phyloP scores from a whole-genome alignment of 2,329 filamentous ascomycete genomes.

The Paraconiothyrium brasiliense region DNA sequence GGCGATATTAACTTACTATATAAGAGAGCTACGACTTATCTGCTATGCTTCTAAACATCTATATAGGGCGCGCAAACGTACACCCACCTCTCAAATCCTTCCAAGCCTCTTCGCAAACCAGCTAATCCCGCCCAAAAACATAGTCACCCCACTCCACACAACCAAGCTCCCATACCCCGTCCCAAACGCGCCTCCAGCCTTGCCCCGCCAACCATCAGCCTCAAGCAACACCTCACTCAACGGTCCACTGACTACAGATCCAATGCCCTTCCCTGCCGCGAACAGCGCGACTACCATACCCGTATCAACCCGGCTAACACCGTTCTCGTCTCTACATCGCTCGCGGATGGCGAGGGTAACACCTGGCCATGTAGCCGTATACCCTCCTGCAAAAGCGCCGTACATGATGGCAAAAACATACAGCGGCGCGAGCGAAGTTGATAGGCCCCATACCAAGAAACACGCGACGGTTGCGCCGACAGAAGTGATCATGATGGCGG shows the following conservation, averaged over 20 bases:
- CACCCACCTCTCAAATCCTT: not conserved
- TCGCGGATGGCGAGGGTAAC: conserved; percentile 1
- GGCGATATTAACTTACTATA: too few species aligned
- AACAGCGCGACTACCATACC: conserved; percentile 8
- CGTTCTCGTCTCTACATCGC: conserved; percentile 2
- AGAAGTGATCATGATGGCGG: conserved; percentile 46
- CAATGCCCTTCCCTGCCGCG: conserved; percentile 4
- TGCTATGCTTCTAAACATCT: not conserved
- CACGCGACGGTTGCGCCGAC: not conserved
- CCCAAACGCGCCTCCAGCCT: conserved; percentile 2
- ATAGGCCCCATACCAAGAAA: not conserved
- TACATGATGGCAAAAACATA: conserved; percentile 7
- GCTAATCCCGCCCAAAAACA: conserved; percentile 7
- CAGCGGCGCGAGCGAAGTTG: not conserved
- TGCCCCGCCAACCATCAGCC: not conserved
- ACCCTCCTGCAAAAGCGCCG: conserved; percentile 1
- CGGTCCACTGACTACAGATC: conserved; percentile 1
- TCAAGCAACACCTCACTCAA: conserved; percentile 8
- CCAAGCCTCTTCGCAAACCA: conserved; percentile 5
- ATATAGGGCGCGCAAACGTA: not conserved
- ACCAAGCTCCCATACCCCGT: conserved; percentile 6
- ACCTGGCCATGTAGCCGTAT: conserved; percentile 3
- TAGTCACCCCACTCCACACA: conserved; percentile 6
- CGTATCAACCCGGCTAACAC: conserved; percentile 3
- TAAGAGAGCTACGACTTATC: too few species aligned